A percentile compares a stretch with the other conserved stretches of the same genome.
Evolutionary conservation across 495 filamentous ascomycete genomes (phyloP).

Genomic region (Hypoxylon lienhwacheense): DNA sequence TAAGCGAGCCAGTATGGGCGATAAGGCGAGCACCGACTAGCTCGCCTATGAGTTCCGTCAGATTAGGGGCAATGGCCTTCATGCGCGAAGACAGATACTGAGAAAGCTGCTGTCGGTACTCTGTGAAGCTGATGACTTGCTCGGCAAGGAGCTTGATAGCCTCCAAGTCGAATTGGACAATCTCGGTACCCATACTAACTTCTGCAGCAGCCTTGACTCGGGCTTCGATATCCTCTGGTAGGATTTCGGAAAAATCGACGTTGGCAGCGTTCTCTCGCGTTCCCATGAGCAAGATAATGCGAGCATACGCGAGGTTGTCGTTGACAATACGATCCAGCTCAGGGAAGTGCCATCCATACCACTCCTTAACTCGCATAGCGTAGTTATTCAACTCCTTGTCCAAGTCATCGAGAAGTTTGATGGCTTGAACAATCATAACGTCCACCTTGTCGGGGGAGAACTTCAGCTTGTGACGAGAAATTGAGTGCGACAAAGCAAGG

Average conservation of each 20-base stretch:
- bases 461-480: constrained; percentile 98
- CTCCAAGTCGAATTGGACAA: constrained; percentile 82
- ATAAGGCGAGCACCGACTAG: constrained; percentile 95
- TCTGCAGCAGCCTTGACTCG: constrained; percentile 93
- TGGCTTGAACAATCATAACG: constrained; percentile 98
- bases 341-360: constrained; percentile 99
- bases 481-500: constrained; percentile 91
- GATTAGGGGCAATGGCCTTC: constrained; percentile 94
- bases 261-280: constrained; percentile 75
- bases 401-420: constrained; percentile 88
- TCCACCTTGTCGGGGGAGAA: constrained; percentile 99
- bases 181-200: constrained; percentile 97
- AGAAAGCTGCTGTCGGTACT: constrained; percentile 85
- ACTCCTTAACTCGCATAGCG: constrained; percentile 99
- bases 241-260: constrained; percentile 83
- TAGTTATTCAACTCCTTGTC: constrained; percentile 99
- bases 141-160: constrained; percentile 89
- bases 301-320: constrained; percentile 94
- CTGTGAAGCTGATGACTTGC: constrained; percentile 87
- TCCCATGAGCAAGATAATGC: constrained; percentile 83
- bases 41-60: constrained; percentile 91
- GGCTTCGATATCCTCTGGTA: constrained; percentile 93
- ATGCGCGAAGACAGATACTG: constrained; percentile 90
- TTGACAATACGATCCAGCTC: constrained; percentile 96
- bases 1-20: constrained; percentile 90